phyloP scores from a whole-genome alignment of 2,329 filamentous ascomycete genomes.

The Aspergillaceae sp. region DNA sequence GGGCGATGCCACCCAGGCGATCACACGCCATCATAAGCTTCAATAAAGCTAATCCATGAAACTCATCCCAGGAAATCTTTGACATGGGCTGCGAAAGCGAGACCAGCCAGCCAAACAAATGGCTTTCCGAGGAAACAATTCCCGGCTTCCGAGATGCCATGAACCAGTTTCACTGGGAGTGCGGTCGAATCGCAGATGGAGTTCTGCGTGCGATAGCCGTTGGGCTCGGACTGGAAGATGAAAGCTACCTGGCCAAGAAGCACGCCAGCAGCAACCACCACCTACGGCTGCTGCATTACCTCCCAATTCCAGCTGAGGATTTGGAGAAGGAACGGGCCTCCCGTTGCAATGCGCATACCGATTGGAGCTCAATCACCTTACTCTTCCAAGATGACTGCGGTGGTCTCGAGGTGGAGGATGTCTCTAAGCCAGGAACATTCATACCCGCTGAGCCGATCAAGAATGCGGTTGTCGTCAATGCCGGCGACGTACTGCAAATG shows the following conservation, averaged over 20 bases:
- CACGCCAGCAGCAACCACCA: slow-evolving; percentile 53
- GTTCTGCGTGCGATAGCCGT: slow-evolving; percentile 41
- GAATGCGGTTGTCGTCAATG: slow-evolving; percentile 39
- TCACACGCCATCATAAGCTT: no score
- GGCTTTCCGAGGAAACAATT: slow-evolving; percentile 39
- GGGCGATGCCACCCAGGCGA: not conserved
- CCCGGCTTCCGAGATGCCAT: slow-evolving; percentile 43
- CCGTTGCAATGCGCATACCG: slow-evolving; percentile 45
- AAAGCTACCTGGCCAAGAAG: slow-evolving; percentile 38
- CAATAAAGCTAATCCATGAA: no score
- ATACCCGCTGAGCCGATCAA: slow-evolving; percentile 33
- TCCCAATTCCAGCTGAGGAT: slow-evolving; percentile 38
- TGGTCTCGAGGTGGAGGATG: slow-evolving; percentile 44
- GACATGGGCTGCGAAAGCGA: slow-evolving; percentile 45
- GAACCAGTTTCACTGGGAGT: slow-evolving; percentile 43
- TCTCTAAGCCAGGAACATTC: slow-evolving; percentile 31
- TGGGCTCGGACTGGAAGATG: slow-evolving; percentile 41
- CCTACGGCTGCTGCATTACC: slow-evolving; percentile 53
- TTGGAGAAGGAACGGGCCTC: slow-evolving; percentile 38
- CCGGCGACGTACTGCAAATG: slow-evolving; percentile 43
- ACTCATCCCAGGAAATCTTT: slow-evolving; percentile 39
- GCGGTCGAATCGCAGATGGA: slow-evolving; percentile 35
- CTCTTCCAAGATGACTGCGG: slow-evolving; percentile 48
- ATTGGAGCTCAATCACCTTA: slow-evolving; percentile 47
- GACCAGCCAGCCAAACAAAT: slow-evolving; percentile 41